Conservation (phyloP, 1,284 basidiomycete species). For the Pseudozyma tsukubaensis region DNA sequence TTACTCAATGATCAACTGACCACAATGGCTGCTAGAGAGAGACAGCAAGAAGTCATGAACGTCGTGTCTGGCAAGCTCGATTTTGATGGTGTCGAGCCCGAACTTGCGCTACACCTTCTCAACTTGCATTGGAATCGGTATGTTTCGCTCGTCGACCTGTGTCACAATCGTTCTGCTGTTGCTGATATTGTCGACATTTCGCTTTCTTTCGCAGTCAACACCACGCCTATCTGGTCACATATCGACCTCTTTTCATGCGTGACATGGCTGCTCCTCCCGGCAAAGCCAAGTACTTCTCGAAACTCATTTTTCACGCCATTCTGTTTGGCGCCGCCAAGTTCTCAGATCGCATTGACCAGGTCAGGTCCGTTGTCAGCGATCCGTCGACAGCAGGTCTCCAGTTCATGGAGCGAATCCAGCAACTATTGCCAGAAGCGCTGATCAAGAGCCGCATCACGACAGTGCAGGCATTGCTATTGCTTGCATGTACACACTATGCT, state of each 20-base stretch:
- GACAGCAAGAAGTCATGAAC: conserved; percentile 62
- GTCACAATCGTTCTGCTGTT: neutral
- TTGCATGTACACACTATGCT: conserved; percentile 63
- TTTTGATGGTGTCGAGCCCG: conserved; percentile 63
- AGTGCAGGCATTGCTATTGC: conserved; percentile 63
- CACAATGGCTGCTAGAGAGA: conserved; percentile 41
- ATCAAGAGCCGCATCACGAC: conserved; percentile 62
- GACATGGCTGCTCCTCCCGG: conserved; percentile 62
- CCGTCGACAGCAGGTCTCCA: conserved; percentile 55
- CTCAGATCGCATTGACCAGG: conserved; percentile 55
- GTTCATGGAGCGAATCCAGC: conserved; percentile 59
- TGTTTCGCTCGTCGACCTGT: neutral
- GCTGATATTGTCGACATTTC: neutral
- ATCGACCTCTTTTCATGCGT: conserved; percentile 61
- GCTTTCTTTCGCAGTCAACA: conserved; percentile 45
- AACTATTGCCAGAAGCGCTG: conserved; percentile 59
- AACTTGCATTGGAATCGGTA: conserved; percentile 65
- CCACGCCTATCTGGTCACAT: conserved; percentile 64
- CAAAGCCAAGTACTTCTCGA: conserved; percentile 53
- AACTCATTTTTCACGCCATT: conserved; percentile 64
- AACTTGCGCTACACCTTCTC: conserved; percentile 62
- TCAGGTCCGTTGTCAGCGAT: conserved; percentile 51
- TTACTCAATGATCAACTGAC: conserved; percentile 47
- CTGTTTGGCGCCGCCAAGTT: conserved; percentile 65
- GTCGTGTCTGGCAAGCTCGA: conserved; percentile 62